Conservation (phyloP, 192 early-diverging fungal genomes). For the Podila clonocystis region DNA sequence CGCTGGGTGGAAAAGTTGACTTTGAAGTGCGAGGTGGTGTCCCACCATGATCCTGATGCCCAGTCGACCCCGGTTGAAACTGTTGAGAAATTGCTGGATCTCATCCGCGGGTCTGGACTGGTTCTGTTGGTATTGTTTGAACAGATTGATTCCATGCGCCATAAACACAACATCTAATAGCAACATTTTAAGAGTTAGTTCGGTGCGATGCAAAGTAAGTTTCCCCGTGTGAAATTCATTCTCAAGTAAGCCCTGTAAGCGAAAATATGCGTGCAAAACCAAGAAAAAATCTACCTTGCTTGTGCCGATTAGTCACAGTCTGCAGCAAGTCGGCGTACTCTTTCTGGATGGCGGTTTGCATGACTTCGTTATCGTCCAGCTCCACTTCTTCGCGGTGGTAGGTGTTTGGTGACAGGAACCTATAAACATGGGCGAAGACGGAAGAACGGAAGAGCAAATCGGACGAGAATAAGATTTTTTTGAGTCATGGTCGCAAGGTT, state of each 20-base stretch:
- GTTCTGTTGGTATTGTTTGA: conserved; percentile 38
- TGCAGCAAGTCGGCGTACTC: conserved; percentile 46
- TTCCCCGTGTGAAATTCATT: not conserved
- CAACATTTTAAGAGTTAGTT: not conserved
- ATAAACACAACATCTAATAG: conserved; percentile 32
- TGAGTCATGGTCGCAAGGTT: too few relatives aligned
- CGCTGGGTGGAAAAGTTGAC: conserved; percentile 14
- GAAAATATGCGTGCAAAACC: conserved; percentile 3
- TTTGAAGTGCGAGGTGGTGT: conserved; percentile 39
- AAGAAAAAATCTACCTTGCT: conserved; percentile 31
- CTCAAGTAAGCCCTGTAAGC: conserved; percentile 4
- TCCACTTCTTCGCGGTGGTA: conserved; percentile 20
- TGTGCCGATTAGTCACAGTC: conserved; percentile 41
- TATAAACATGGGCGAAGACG: not conserved
- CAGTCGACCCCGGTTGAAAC: conserved; percentile 45
- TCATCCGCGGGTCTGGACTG: conserved; percentile 24
- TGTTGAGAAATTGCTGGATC: conserved; percentile 40
- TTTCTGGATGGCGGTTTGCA: conserved; percentile 11
- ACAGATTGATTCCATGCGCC: conserved; percentile 47
- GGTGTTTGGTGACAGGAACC: conserved; percentile 30
- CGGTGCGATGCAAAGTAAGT: not conserved
- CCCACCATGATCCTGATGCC: conserved; percentile 49
- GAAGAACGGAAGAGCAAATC: not conserved
- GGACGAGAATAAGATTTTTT: too few relatives aligned
- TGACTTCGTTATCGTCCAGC: conserved; percentile 24